phyloP scores from a whole-genome alignment of 371 early-diverging fungal species.

The Chytridiales sp. region DNA sequence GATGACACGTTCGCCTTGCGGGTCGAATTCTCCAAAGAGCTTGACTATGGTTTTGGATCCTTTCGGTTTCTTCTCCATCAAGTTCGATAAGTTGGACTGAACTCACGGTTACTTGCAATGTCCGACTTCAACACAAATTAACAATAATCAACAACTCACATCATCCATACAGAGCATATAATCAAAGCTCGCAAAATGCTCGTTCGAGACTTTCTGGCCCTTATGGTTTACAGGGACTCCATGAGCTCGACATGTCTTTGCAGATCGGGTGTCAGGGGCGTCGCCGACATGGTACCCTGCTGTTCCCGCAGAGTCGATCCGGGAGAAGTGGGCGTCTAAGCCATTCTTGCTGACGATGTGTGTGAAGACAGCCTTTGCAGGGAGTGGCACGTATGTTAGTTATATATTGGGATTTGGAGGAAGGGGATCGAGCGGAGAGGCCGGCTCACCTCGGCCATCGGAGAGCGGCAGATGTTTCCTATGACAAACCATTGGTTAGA shows the following conservation, averaged over 20 bases:
- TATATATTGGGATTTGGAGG: no score
- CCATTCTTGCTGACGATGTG: conserved; percentile 63
- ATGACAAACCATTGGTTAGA: conserved; percentile 1
- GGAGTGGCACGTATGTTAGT: no score
- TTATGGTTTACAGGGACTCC: conserved; percentile 78
- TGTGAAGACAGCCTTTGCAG: conserved; percentile 86
- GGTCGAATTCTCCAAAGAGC: conserved; percentile 88
- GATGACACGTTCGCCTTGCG: conserved; percentile 70
- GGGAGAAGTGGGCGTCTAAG: conserved; percentile 55
- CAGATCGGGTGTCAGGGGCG: conserved; percentile 71
- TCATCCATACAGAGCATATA: conserved; percentile 73
- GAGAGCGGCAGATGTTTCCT: conserved; percentile 86
- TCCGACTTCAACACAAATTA: not conserved
- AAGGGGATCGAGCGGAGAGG: no score
- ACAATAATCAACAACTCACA: not conserved
- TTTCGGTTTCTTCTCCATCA: conserved; percentile 53
- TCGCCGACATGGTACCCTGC: conserved; percentile 67
- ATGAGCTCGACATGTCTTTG: conserved; percentile 67
- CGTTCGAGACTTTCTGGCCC: conserved; percentile 65
- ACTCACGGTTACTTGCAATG: not conserved
- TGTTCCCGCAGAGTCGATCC: conserved; percentile 90
- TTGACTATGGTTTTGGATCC: conserved; percentile 53
- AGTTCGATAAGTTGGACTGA: conserved; percentile 66
- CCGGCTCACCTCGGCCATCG: conserved; percentile 55
- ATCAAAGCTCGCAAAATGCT: conserved; percentile 74